Percentiles rank a stretch among this genome's conserved stretches.
These are phyloP conservation scores for Penicillium paxilli DNA, from an alignment of 495 filamentous ascomycete species.

Conservation along the genomic window DNA sequence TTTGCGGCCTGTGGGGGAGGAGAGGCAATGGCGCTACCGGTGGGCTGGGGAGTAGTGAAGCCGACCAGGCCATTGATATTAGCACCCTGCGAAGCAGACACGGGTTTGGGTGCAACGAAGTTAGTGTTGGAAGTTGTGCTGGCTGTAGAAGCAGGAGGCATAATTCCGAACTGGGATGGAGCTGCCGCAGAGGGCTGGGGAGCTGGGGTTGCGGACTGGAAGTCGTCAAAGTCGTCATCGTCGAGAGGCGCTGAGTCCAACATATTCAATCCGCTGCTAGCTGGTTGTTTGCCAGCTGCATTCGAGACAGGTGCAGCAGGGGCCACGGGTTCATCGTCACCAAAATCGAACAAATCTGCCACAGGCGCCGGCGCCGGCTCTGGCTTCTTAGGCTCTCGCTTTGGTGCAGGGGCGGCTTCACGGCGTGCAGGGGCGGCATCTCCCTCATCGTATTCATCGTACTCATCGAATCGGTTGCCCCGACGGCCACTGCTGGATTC, in stretches of 20 bases:
- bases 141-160: conserved; percentile 59
- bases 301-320: conserved; percentile 42
- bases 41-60: conserved; percentile 73
- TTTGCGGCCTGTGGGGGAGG: conserved; percentile 46
- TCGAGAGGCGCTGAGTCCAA: conserved; percentile 55
- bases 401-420: conserved; percentile 40
- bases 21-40: conserved; percentile 46
- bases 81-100: conserved; percentile 74
- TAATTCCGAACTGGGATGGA: conserved; percentile 44
- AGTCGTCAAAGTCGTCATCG: conserved; percentile 98
- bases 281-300: conserved; percentile 48
- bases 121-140: conserved; percentile 66
- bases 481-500: conserved; percentile 53
- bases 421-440: conserved; percentile 52
- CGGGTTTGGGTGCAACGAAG: conserved; percentile 78
- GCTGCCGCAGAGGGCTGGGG: conserved; percentile 33
- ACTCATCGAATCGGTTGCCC: conserved; percentile 88
- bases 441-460: conserved; percentile 91
- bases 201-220: conserved; percentile 83
- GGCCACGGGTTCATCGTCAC: conserved; percentile 64
- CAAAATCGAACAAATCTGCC: conserved; percentile 78
- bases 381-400: conserved; percentile 69
- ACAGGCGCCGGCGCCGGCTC: conserved; percentile 50
- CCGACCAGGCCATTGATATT: conserved; percentile 78
- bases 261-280: conserved; percentile 55